These are phyloP conservation scores for Pseudotulostoma volvatum DNA, from an alignment of 495 filamentous ascomycete genomes.

Conservation along the genomic window DNA sequence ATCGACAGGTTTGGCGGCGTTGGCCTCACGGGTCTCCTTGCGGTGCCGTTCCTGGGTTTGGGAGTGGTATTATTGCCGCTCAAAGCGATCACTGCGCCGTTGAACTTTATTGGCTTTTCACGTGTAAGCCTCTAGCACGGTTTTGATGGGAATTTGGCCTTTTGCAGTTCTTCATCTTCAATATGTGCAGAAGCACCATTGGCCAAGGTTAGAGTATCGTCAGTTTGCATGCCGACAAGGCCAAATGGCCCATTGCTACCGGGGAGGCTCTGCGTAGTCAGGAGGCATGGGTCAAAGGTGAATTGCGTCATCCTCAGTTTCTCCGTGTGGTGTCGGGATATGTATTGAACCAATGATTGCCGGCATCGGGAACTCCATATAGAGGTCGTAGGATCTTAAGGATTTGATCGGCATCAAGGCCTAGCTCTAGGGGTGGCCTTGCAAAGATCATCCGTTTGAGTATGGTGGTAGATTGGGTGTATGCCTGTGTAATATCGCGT, in stretches of 20 bases:
- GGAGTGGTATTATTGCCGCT: no score
- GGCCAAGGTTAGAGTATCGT: background rate
- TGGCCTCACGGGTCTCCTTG: no score
- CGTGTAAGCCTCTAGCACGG: background rate
- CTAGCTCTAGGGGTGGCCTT: background rate
- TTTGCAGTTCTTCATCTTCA: background rate
- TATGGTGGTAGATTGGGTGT: background rate
- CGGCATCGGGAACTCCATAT: background rate
- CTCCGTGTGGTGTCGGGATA: background rate
- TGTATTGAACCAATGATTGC: background rate
- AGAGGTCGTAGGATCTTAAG: background rate
- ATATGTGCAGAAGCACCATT: background rate
- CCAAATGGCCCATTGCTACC: background rate
- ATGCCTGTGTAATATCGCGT: background rate
- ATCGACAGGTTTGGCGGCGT: no score
- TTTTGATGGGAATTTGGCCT: background rate
- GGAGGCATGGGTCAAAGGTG: background rate
- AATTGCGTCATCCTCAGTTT: background rate
- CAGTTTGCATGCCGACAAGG: background rate
- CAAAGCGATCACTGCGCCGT: no score
- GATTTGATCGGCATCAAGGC: background rate
- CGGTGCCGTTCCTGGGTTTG: no score
- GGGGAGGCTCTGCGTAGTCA: background rate
- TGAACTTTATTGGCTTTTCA: background rate
- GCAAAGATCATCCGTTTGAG: background rate